Evolutionary conservation across 2,329 filamentous ascomycete genomes (phyloP), one percentile per base, ranked within the genome.

Genomic region (Raffaelea deltoideospora): DNA sequence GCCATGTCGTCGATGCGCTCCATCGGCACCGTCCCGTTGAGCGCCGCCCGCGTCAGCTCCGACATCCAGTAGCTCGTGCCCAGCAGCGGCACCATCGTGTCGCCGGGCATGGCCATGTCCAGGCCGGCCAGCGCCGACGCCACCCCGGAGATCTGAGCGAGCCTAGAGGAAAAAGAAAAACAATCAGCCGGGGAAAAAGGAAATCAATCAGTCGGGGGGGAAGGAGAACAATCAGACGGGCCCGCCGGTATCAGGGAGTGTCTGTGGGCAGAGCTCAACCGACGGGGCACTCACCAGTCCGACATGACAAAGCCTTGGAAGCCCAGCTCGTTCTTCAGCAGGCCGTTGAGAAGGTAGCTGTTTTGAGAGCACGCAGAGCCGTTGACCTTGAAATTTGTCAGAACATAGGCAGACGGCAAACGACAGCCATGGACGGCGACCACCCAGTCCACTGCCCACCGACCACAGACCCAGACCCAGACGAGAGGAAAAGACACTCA

Each of bases 311-410:
- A 63, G 7, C 61, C 82, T 64, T 51, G 76, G 64, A 87, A 88
- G n/a, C 79, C 82, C 11, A 90, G 64, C 52, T 85, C 76, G 13
- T 65, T 56, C 56, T 84, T 83, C 14, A 84, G 58, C 4, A 83
- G 51, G 34, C 66, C 65, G 49, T 78, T 77, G 37, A 80, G 50
- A 3, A 63, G 55, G 34, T 68, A 60, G 41, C 69, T 66, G 53
- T 76, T 82, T 49, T 77, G 68, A 53, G 79, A 84, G 5, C 66
- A 65, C 55, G 75, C 81, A 11, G 69, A 75, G 43, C 73, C 72
- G 54, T 83, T 81, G 50, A 82, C 58, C 51, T 76, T 75, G 51
- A n/a, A 19, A 7, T n/a, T n/a, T 11, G 35, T 31, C 11, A 36
- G 34, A 13, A 13, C 5, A 10, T 5, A 20, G 17, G 2, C 7